A percentile compares a stretch with the other conserved stretches of the same genome.
Evolutionary conservation across 345 rosid genomes (phyloP).

Genomic region (Ailanthus altissimus): DNA sequence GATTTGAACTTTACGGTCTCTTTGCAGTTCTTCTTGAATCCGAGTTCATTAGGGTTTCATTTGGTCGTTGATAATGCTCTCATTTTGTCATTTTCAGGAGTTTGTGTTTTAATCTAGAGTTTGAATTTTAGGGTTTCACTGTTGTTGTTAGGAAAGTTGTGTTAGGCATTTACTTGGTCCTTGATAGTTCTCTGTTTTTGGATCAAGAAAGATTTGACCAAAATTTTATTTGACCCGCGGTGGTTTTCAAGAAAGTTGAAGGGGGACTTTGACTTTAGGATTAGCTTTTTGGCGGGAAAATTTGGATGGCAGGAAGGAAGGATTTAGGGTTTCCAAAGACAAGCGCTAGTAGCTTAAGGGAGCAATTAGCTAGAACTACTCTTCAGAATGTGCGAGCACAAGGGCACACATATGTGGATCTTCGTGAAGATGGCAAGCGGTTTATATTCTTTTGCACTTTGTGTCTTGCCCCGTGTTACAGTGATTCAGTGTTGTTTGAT

Average conservation of each 20-base stretch:
- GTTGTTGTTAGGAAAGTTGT: conserved; percentile 1
- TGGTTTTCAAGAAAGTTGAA: not conserved
- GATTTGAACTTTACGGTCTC: conserved; percentile 28
- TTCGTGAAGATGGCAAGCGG: conserved; percentile 76
- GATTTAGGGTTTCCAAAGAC: conserved; percentile 55
- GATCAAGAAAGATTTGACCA: not conserved
- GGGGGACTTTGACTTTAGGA: not conserved
- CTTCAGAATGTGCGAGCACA: conserved; percentile 60
- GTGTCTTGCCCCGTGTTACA: conserved; percentile 85
- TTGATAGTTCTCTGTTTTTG: conserved; percentile 19
- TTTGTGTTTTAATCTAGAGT: not conserved
- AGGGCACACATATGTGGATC: conserved; percentile 78
- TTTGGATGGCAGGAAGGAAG: conserved; percentile 60
- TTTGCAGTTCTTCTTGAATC: conserved; percentile 22
- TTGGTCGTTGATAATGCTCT: conserved; percentile 13
- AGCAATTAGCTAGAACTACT: conserved; percentile 66
- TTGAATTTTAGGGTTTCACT: conserved; percentile 22
- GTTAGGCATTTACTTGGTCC: conserved; percentile 18
- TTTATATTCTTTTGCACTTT: conserved; percentile 80
- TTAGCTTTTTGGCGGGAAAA: conserved; percentile 31
- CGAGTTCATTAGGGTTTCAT: conserved; percentile 28
- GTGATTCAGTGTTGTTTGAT: conserved; percentile 66
- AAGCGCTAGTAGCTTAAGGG: conserved; percentile 50
- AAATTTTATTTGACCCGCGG: not conserved
- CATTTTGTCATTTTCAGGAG: not conserved